These are phyloP conservation scores for Magnolia sinica DNA, from an alignment of 164 flowering plant species.

Conservation along the genomic window DNA sequence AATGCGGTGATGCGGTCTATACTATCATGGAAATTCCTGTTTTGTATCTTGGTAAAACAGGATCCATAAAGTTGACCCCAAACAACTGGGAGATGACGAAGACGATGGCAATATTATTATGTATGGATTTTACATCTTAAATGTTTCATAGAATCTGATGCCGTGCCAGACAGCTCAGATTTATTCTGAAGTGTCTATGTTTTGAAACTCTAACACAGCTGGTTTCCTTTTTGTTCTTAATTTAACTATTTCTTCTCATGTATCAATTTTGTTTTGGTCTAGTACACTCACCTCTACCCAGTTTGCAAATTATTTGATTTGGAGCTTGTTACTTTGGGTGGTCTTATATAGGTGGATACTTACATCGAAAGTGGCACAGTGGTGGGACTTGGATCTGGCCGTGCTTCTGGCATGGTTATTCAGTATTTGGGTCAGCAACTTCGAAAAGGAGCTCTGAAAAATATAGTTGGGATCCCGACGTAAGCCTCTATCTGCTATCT, in stretches of 20 bases:
- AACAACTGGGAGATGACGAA: no score
- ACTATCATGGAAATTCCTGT: no score
- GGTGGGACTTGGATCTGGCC: slow-evolving; percentile 63
- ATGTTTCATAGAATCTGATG: no score
- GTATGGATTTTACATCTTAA: no score
- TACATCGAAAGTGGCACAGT: slow-evolving; percentile 62
- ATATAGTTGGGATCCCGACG: slow-evolving; percentile 60
- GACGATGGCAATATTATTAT: no score
- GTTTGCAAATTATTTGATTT: neutral
- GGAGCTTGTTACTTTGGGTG: neutral
- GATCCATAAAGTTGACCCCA: no score
- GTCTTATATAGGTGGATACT: slow-evolving; percentile 40
- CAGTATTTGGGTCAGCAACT: slow-evolving; percentile 59
- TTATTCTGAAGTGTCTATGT: neutral
- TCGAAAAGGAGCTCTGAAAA: slow-evolving; percentile 43
- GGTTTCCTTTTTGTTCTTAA: neutral
- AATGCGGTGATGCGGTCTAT: no score
- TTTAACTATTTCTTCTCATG: neutral
- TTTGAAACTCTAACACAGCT: neutral
- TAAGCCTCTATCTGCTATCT: slow-evolving; percentile 24
- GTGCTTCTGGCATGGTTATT: slow-evolving; percentile 54
- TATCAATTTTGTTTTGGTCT: neutral
- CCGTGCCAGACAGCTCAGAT: neutral
- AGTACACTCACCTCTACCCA: neutral
- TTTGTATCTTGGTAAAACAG: no score